These are phyloP conservation scores for Biscogniauxia mediterranea DNA, from an alignment of 2,329 filamentous ascomycete species.

Conservation along the genomic window DNA sequence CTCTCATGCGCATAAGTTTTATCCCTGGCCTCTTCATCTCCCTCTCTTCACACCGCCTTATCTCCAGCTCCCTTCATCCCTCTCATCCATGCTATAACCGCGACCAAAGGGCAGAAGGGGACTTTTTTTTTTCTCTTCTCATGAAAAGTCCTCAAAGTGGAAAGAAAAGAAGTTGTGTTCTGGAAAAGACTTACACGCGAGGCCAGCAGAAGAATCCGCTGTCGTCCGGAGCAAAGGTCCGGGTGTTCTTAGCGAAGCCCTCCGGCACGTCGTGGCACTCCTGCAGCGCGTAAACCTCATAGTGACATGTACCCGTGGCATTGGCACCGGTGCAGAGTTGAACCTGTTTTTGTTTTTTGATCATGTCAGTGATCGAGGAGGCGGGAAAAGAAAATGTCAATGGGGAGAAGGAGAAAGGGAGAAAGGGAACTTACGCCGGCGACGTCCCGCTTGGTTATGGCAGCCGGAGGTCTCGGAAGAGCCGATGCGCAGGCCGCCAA, in stretches of 20 bases:
- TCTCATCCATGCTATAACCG: no score
- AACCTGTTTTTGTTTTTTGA: conserved; percentile 33
- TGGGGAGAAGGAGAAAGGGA: not conserved
- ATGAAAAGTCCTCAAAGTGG: not conserved
- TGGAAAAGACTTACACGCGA: conserved; percentile 30
- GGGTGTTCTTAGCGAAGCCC: conserved; percentile 41
- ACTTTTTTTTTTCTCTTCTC: no score
- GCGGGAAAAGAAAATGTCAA: conserved; percentile 5
- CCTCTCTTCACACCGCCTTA: no score
- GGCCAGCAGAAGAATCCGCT: conserved; percentile 50
- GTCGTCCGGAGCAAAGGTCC: conserved; percentile 51
- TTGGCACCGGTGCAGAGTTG: conserved; percentile 51
- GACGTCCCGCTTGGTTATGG: conserved; percentile 40
- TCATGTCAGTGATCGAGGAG: no score
- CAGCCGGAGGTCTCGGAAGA: conserved; percentile 25
- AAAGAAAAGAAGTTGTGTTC: no score
- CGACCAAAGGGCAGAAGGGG: no score
- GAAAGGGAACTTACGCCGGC: conserved; percentile 44
- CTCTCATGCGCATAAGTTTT: not conserved
- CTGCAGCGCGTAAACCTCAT: conserved; percentile 42
- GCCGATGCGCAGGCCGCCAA: conserved; percentile 25
- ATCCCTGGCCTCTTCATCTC: no score
- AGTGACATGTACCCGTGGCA: conserved; percentile 45
- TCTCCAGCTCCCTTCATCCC: no score
- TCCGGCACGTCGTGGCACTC: conserved; percentile 46